phyloP scores from a whole-genome alignment of 2,329 filamentous ascomycete species.

The Talaromyces sp. region DNA sequence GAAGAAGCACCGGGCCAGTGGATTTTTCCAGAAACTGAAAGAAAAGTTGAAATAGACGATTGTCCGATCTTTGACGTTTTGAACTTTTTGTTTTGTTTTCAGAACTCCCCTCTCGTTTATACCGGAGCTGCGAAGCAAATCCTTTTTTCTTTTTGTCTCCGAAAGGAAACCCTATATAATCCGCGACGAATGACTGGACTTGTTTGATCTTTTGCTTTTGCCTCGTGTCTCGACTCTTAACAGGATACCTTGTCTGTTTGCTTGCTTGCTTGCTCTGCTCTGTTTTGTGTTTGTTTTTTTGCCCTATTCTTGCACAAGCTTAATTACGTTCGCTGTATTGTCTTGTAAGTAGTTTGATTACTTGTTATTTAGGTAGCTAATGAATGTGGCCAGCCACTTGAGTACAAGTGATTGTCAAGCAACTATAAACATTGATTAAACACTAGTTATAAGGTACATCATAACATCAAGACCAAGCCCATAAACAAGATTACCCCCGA shows the following conservation, averaged over 20 bases:
- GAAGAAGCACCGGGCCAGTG: constrained; percentile 62
- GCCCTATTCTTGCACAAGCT: neutral
- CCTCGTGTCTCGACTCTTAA: constrained; percentile 1
- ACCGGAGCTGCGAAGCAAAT: constrained; percentile 4
- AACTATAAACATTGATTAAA: no score
- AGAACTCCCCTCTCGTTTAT: neutral
- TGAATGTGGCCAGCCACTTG: neutral
- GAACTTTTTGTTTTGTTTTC: neutral
- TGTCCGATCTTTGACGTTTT: no score
- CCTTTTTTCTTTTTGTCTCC: neutral
- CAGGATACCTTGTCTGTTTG: constrained; percentile 6
- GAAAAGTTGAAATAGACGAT: constrained; percentile 45
- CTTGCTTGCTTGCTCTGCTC: neutral
- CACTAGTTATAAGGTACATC: no score
- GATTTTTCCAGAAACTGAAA: constrained; percentile 54
- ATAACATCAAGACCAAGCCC: no score
- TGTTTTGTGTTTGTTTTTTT: neutral
- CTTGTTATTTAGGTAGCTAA: neutral
- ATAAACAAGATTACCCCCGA: no score
- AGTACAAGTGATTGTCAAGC: neutral
- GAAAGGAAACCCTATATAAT: neutral
- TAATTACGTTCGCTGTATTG: neutral
- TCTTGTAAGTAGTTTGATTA: neutral
- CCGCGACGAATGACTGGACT: constrained; percentile 1
- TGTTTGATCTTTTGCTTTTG: constrained; percentile 1